phyloP scores from a whole-genome alignment of 2,329 filamentous ascomycete genomes.

The Aspergillus pseudonomiae region DNA sequence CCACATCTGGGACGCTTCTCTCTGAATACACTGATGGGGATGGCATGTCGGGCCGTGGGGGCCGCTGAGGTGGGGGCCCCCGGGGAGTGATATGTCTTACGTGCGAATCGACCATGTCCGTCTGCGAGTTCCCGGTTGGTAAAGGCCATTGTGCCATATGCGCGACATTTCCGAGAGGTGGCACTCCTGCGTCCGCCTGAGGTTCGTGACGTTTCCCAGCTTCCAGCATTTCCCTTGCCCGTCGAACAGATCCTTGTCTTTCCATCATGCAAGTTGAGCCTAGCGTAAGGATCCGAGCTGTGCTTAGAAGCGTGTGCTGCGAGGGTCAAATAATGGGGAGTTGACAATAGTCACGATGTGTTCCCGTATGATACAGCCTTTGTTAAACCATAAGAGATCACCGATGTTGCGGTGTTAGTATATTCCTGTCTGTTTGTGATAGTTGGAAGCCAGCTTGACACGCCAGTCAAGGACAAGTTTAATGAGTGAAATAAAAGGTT shows the following conservation, averaged over 20 bases:
- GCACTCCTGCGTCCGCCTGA: slow-evolving; percentile 13
- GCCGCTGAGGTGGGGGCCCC: slow-evolving; percentile 46
- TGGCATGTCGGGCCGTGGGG: slow-evolving; percentile 43
- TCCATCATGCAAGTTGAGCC: slow-evolving; percentile 16
- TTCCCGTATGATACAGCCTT: background rate
- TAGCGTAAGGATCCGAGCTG: slow-evolving; percentile 13
- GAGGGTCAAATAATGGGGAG: background rate
- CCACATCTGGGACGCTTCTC: slow-evolving; percentile 28
- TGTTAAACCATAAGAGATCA: slow-evolving; percentile 9
- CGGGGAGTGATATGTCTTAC: slow-evolving; percentile 31
- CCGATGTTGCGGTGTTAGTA: background rate
- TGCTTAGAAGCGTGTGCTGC: slow-evolving; percentile 26
- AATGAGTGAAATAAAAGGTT: slow-evolving; percentile 13
- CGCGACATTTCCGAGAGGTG: slow-evolving; percentile 28
- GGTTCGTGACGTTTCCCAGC: slow-evolving; percentile 32
- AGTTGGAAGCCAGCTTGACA: slow-evolving; percentile 16
- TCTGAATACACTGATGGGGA: slow-evolving; percentile 42
- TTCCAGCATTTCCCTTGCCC: slow-evolving; percentile 39
- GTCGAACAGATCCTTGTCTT: slow-evolving; percentile 39
- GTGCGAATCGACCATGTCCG: slow-evolving; percentile 30
- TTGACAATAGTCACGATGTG: slow-evolving; percentile 5
- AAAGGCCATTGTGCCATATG: slow-evolving; percentile 52
- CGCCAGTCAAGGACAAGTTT: slow-evolving; percentile 8
- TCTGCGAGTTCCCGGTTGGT: slow-evolving; percentile 34
- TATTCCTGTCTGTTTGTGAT: background rate